Conservation (phyloP, 78 protist species). For the Tieghemostelium lacteum region DNA sequence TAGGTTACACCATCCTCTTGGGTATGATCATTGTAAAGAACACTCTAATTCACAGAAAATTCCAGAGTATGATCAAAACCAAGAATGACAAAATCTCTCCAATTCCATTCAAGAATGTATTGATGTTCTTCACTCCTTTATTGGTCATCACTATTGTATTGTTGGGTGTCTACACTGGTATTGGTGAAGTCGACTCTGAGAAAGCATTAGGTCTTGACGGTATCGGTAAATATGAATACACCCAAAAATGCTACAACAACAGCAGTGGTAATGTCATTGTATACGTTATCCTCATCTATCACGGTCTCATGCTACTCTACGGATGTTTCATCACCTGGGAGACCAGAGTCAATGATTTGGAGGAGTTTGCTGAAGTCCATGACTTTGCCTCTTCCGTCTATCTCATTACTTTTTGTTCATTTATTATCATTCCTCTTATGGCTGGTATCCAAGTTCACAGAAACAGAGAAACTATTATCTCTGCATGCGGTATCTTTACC, state of each 20-base stretch:
- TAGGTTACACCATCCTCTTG: conserved; percentile 49
- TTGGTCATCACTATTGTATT: conserved; percentile 5
- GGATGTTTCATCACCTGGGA: conserved; percentile 67
- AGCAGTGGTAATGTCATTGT: conserved; percentile 24
- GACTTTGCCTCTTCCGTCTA: conserved; percentile 48
- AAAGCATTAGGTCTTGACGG: conserved; percentile 61
- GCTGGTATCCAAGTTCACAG: conserved; percentile 23
- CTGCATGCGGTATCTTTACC: conserved; percentile 52
- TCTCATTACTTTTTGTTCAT: conserved; percentile 43
- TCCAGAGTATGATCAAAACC: conserved; percentile 1
- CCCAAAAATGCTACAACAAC: conserved; percentile 66
- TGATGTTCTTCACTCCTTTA: conserved; percentile 11
- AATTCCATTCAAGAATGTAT: conserved; percentile 5
- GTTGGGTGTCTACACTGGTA: conserved; percentile 35
- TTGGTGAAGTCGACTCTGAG: conserved; percentile 5
- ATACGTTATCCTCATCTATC: conserved; percentile 45
- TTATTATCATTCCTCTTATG: conserved; percentile 52
- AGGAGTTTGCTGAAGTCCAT: conserved; percentile 65
- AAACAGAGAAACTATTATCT: conserved; percentile 47
- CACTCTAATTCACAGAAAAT: conserved; percentile 47
- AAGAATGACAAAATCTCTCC: conserved; percentile 35
- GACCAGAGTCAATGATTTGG: conserved; percentile 42
- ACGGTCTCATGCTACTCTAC: conserved; percentile 53
- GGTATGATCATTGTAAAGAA: conserved; percentile 61
- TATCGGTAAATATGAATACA: conserved; percentile 66